These are phyloP conservation scores for Candida taoyuanica DNA, from an alignment of 805 yeast species.

Conservation along the genomic window DNA sequence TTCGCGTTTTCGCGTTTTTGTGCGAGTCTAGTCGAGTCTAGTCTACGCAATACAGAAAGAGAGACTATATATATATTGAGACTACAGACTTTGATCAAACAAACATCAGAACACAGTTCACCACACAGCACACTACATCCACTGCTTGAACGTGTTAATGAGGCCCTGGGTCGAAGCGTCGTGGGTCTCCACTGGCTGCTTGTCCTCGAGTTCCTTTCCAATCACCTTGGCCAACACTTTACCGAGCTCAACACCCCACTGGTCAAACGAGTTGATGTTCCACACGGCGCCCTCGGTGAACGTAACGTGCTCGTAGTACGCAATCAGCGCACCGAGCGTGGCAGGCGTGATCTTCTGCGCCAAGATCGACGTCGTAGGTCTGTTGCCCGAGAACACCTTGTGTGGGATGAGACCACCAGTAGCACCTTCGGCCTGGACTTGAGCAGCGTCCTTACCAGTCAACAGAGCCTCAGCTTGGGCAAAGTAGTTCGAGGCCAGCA, in stretches of 20 bases:
- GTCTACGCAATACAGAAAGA: neutral
- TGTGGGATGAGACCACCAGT: conserved; percentile 85
- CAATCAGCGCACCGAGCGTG: conserved; percentile 90
- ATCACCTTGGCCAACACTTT: conserved; percentile 95
- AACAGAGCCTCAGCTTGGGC: conserved; percentile 98
- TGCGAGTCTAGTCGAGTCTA: too few species aligned
- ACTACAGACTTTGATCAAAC: too few species aligned
- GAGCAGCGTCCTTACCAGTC: conserved; percentile 86
- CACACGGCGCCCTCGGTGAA: conserved; percentile 98
- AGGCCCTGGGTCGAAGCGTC: conserved; percentile 89
- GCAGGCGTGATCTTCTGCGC: conserved; percentile 97
- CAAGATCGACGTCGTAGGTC: conserved; percentile 97
- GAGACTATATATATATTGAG: neutral
- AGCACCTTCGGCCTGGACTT: conserved; percentile 87
- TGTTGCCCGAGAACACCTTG: conserved; percentile 95
- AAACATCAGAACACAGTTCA: neutral
- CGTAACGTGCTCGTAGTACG: conserved; percentile 95
- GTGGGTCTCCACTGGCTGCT: conserved; percentile 55
- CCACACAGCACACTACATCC: conserved; percentile 36
- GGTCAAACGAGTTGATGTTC: conserved; percentile 99
- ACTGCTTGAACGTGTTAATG: conserved; percentile 91
- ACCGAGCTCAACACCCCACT: conserved; percentile 99
- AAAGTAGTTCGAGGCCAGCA: conserved; percentile 98
- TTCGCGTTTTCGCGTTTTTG: too few species aligned
- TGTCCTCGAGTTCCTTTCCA: conserved; percentile 77